Evolutionary conservation across 2,329 filamentous ascomycete genomes (phyloP), one percentile per base, ranked within the genome.

Genomic region (Sphaerulina vaccinii): DNA sequence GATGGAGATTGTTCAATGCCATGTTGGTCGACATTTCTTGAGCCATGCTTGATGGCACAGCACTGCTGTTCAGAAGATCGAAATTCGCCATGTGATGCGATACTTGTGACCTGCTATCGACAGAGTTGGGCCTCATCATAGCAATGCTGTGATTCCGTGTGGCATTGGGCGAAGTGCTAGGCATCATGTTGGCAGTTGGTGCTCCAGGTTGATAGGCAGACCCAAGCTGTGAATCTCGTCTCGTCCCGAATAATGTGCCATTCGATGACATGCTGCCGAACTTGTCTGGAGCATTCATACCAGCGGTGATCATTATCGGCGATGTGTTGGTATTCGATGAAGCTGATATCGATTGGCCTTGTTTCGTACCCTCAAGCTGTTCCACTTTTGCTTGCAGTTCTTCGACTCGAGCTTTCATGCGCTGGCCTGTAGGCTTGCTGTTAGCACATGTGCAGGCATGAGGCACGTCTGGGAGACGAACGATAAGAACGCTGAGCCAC

Each of bases 401-500:
- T 40, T 48, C 45, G 21, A 48, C 45, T 13, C 45, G 35, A 10
- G 22, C 23, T 21, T 48, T 48, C 45, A 48, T 48, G 23, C 45
- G 45, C 19, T 40, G 36, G 8, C 45, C 45, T 48, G 16, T 5
- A 32, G 27, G 27, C 27, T 32, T 13, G 27, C 3, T 7, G 27
- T 32, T 13, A 32, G 27, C 27, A 32, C 8, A 32, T 32, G 27
- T 10, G 3, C 9, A 32, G 8, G 27, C 27, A 29, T 13, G 27
- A 32, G 27, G 27, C 27, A 32, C n/a, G 27, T 10, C n/a, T 10
- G 9, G 3, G 18, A 10, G 3, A 48, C 45, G 11, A 7, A 48
- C 45, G 36, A 13, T 48, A 48, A 13, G 36, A 48, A 15, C 45
- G 45, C 18, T 48, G 45, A 11, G 45, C 45, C 35, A 48, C 45